Percentiles rank a stretch among this genome's conserved stretches.
Evolutionary conservation across 2,329 filamentous ascomycete species (phyloP).

Genomic region (Cercospora berteroae): DNA sequence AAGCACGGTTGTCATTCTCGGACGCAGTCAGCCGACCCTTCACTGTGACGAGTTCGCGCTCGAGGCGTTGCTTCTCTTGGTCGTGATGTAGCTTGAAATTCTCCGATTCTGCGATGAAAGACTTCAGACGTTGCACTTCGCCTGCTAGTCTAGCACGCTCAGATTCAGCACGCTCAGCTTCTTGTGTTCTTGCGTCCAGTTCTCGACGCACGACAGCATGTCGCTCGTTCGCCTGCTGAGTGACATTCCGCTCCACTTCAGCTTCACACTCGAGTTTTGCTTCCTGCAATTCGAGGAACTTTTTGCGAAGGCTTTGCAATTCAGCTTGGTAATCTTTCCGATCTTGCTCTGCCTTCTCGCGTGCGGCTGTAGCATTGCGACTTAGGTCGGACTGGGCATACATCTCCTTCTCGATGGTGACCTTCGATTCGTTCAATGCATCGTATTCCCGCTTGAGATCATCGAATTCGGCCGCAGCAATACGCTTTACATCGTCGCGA

Average conservation of each 20-base stretch:
- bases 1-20: constrained; percentile 89
- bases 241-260: constrained; percentile 75
- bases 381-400: constrained; percentile 93
- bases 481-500: constrained; percentile 85
- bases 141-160: constrained; percentile 74
- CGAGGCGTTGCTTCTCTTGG: constrained; percentile 88
- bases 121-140: constrained; percentile 81
- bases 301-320: constrained; percentile 75
- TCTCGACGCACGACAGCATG: constrained; percentile 75
- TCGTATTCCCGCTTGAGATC: constrained; percentile 82
- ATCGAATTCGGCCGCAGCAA: constrained; percentile 83
- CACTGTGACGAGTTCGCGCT: constrained; percentile 85
- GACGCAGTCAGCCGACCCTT: constrained; percentile 87
- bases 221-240: constrained; percentile 73
- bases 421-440: constrained; percentile 86
- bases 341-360: constrained; percentile 76
- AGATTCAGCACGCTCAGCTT: constrained; percentile 73
- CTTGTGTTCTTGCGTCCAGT: constrained; percentile 72
- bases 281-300: constrained; percentile 82
- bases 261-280: constrained; percentile 79
- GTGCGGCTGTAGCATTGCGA: constrained; percentile 78
- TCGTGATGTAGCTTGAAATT: constrained; percentile 87
- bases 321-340: constrained; percentile 87
- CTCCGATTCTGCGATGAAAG: constrained; percentile 83
- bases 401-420: constrained; percentile 95